Percentiles rank a stretch among this genome's conserved stretches.
phyloP scores from a whole-genome alignment of 768 basidiomycete species.

The Russula ochroleuca region DNA sequence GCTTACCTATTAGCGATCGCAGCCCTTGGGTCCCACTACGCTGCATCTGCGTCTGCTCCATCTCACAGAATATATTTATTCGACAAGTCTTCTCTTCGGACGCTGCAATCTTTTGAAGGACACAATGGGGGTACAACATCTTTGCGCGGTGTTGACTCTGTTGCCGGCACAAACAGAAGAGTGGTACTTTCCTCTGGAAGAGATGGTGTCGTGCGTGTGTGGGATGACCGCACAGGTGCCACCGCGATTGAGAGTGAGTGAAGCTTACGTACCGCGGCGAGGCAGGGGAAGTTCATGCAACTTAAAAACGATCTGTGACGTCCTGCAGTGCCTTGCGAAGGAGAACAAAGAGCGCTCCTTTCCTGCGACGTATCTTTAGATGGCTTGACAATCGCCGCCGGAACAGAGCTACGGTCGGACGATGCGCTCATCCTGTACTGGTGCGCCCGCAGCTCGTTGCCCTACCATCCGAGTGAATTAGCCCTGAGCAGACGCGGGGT shows the following conservation, averaged over 20 bases:
- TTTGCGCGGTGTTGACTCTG: conserved; percentile 42
- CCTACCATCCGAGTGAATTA: conserved; percentile 3
- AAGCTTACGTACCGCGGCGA: neutral
- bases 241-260: conserved; percentile 58
- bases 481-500: neutral
- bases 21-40: conserved; percentile 45
- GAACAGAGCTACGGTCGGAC: conserved; percentile 74
- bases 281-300: conserved; percentile 33
- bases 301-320: conserved; percentile 34
- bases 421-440: conserved; percentile 85
- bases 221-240: conserved; percentile 62
- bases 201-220: conserved; percentile 66
- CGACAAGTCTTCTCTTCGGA: conserved; percentile 53
- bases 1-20: conserved; percentile 63
- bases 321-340: conserved; percentile 46
- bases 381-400: conserved; percentile 72
- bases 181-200: conserved; percentile 62
- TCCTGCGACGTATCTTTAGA: conserved; percentile 68
- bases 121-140: conserved; percentile 57
- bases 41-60: conserved; percentile 60
- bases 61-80: conserved; percentile 61
- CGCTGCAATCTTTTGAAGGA: conserved; percentile 47
- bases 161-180: conserved; percentile 42
- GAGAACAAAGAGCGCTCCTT: conserved; percentile 45
- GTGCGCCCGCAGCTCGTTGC: conserved; percentile 39